Evolutionary conservation across 2,329 filamentous ascomycete genomes (phyloP).

Genomic region (Botrytis byssoidea): DNA sequence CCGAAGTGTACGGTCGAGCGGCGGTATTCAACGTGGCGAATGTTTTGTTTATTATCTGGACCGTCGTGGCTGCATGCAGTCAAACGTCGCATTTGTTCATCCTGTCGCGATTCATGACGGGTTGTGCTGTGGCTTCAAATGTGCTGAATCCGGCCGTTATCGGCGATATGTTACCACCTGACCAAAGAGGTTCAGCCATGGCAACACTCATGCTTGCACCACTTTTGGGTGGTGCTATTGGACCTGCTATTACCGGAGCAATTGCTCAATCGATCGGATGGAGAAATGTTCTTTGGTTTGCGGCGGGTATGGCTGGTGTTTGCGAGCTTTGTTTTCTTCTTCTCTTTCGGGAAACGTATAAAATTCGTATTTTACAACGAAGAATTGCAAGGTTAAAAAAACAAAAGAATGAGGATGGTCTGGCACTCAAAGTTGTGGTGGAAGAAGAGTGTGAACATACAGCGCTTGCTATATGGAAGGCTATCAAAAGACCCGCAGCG

Average conservation of each 20-base stretch:
- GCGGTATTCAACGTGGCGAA: conserved; percentile 46
- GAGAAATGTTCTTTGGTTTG: conserved; percentile 53
- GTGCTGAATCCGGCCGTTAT: conserved; percentile 47
- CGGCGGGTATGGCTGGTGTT: conserved; percentile 42
- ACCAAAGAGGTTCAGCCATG: conserved; percentile 46
- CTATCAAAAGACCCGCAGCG: conserved; percentile 43
- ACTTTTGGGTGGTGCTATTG: conserved; percentile 38
- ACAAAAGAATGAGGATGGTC: background rate
- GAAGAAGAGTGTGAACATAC: conserved; percentile 26
- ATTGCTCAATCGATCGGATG: conserved; percentile 49
- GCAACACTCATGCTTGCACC: conserved; percentile 38
- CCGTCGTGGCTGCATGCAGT: conserved; percentile 46
- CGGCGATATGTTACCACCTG: conserved; percentile 47
- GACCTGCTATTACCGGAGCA: conserved; percentile 38
- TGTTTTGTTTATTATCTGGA: conserved; percentile 52
- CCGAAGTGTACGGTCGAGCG: conserved; percentile 45
- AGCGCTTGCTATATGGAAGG: conserved; percentile 40
- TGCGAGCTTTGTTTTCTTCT: conserved; percentile 47
- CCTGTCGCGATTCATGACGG: conserved; percentile 40
- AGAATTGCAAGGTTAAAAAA: conserved; percentile 42
- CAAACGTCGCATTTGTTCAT: conserved; percentile 46
- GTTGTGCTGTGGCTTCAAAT: conserved; percentile 32
- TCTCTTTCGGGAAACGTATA: conserved; percentile 59
- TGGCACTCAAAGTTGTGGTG: background rate
- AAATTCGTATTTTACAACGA: conserved; percentile 52